phyloP scores from a whole-genome alignment of 371 early-diverging fungal genomes.

The Haplosporangium sp. region DNA sequence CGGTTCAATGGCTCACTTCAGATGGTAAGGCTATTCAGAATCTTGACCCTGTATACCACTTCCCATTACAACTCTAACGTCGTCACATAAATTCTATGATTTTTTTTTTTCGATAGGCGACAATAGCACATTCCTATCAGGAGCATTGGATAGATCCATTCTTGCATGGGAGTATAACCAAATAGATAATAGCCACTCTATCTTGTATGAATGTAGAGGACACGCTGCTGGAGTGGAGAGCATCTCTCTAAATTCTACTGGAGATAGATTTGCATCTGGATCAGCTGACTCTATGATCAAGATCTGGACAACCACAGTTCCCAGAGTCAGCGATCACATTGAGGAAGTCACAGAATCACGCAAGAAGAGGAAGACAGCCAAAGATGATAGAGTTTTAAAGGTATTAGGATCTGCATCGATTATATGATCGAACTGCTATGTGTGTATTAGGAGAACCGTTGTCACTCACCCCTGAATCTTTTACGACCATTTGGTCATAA shows the following conservation, averaged over 20 bases:
- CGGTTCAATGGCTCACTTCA: slow-evolving; percentile 66
- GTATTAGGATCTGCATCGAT: slow-evolving; percentile 22
- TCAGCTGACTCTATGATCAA: slow-evolving; percentile 85
- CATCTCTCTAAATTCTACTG: slow-evolving; percentile 48
- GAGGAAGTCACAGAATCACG: slow-evolving; percentile 65
- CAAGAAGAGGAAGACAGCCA: slow-evolving; percentile 65
- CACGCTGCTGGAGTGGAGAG: slow-evolving; percentile 76
- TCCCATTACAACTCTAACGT: background rate
- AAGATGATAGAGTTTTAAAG: slow-evolving; percentile 63
- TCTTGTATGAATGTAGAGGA: slow-evolving; percentile 81
- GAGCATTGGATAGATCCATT: slow-evolving; percentile 62
- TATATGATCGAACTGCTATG: background rate
- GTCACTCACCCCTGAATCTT: background rate
- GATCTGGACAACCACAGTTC: slow-evolving; percentile 77
- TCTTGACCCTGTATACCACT: background rate
- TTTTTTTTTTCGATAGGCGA: slow-evolving; percentile 30
- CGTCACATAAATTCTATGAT: background rate
- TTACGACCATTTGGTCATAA: background rate
- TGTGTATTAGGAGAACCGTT: too few relatives aligned
- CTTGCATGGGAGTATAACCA: slow-evolving; percentile 61
- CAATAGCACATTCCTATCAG: slow-evolving; percentile 57
- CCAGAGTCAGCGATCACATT: slow-evolving; percentile 66
- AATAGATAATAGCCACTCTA: slow-evolving; percentile 37
- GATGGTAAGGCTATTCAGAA: slow-evolving; percentile 30
- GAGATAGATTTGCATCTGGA: slow-evolving; percentile 80